Evolutionary conservation across 805 yeast genomes (phyloP), one percentile per base, ranked within the genome.

Genomic region (Lipomyces kockii): DNA sequence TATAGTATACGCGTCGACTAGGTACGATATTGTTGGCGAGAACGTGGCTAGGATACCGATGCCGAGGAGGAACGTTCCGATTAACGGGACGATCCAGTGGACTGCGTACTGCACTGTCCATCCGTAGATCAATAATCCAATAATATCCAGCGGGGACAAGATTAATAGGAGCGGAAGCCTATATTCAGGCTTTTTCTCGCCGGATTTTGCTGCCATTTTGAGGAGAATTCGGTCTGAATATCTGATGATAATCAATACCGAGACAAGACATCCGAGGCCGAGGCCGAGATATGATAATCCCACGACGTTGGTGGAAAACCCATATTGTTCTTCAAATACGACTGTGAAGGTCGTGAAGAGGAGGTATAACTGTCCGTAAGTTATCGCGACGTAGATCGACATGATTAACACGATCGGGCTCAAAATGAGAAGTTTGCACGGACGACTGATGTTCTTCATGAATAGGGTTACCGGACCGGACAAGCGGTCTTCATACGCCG

Each of bases 1-100:
- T 60, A 86, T 80, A 27, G 89, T 86, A 74, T 87, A 89, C 82
- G 88, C 86, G 71, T 89, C 92, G 57, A 90, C 89, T 71, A 89
- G 80, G 72, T 90, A 89, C 70, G 85, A 83, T 72, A 87, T 88
- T 64, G 87, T 83, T 11, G 87, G 81, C 71, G 86, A 89, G 78
- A 89, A 88, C 17, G 87, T 86, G 5, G 86, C 85, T 66, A 87
- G 82, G 35, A 87, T 76, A 1, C 87, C 86, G 73, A 84, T 82
- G 1, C 88, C 87, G 75, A 87, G 86, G n/a, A 89, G 78, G 4
- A 80, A 83, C 17, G 87, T 81, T 2, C 92, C 93, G 34, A 88
- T 78, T 32, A 80, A 79, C 0, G 91, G 89, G 82, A 87, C 85
- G 54, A 87, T 81, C 88, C 89, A 88, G 65, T 81, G 85, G 58